Conservation (phyloP, 1,139 yeast species). For the Geotrichum citri-aurantii region DNA sequence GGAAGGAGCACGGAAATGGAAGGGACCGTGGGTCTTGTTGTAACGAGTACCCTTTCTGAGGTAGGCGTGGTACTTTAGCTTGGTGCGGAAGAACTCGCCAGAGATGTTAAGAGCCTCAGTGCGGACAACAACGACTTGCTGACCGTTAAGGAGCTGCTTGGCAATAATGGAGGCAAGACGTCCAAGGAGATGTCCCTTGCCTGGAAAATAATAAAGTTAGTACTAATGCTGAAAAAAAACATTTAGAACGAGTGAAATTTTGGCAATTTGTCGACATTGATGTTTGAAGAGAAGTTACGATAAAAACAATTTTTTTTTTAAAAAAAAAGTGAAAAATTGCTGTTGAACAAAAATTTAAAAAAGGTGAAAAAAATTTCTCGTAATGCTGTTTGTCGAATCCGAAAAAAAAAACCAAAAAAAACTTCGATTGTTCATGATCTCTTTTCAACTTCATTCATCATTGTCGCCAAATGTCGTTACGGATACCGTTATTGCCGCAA, state of each 20-base stretch:
- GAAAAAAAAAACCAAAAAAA: no score
- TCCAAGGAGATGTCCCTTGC: conserved; percentile 99
- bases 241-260: no score
- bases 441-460: background rate
- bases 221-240: background rate
- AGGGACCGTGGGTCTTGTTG: conserved; percentile 99
- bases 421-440: background rate
- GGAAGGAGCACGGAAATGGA: conserved; percentile 99
- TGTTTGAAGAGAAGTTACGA: background rate
- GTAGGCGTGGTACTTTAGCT: conserved; percentile 99
- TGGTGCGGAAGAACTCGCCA: conserved; percentile 99
- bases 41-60: conserved; percentile 98
- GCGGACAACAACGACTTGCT: conserved; percentile 96
- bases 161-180: conserved; percentile 99
- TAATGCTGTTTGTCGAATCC: background rate
- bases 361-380: background rate
- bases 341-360: no score
- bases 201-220: conserved; percentile 29
- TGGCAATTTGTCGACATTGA: background rate
- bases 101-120: conserved; percentile 97
- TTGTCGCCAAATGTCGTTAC: background rate
- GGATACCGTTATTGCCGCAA: background rate
- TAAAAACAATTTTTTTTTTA: no score
- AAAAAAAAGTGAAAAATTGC: background rate
- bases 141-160: conserved; percentile 97